A percentile compares a stretch with the other conserved stretches of the same genome.
phyloP scores from a whole-genome alignment of 768 basidiomycete genomes.

The Boletus fagicola region DNA sequence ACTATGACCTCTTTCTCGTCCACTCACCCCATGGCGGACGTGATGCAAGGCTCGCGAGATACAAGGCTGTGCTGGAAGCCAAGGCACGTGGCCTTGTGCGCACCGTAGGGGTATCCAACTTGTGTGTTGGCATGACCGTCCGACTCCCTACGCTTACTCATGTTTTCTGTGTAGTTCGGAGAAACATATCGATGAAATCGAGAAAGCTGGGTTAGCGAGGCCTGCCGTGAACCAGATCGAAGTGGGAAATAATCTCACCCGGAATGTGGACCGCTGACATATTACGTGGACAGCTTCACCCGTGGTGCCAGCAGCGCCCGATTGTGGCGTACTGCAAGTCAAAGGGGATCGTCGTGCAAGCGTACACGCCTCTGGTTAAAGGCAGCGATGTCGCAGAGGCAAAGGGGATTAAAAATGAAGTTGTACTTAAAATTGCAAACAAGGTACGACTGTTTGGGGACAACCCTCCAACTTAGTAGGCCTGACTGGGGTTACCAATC shows the following conservation, averaged over 20 bases:
- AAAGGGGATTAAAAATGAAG: constrained; percentile 45
- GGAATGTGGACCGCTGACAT: not conserved
- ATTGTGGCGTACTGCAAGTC: constrained; percentile 70
- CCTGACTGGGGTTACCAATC: not conserved
- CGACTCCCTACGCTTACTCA: not conserved
- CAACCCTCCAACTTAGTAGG: not conserved
- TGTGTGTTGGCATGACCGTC: constrained; percentile 27
- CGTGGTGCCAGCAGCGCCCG: constrained; percentile 73
- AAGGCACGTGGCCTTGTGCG: constrained; percentile 37
- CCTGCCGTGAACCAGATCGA: constrained; percentile 33
- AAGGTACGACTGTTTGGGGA: constrained; percentile 43
- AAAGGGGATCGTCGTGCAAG: constrained; percentile 61
- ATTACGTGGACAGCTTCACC: constrained; percentile 54
- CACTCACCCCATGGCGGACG: constrained; percentile 43
- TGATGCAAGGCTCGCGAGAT: constrained; percentile 39
- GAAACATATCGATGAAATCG: constrained; percentile 28
- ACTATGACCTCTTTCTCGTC: constrained; percentile 48
- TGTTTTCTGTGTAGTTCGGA: constrained; percentile 18
- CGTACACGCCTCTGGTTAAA: constrained; percentile 70
- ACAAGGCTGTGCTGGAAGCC: constrained; percentile 38
- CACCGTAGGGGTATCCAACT: constrained; percentile 48
- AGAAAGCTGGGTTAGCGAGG: constrained; percentile 24
- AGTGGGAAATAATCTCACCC: constrained; percentile 6
- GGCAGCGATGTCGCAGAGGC: constrained; percentile 30
- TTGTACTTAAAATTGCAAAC: constrained; percentile 48